phyloP scores from a whole-genome alignment of 129 eudicot species.

The Tagetes erecta region DNA sequence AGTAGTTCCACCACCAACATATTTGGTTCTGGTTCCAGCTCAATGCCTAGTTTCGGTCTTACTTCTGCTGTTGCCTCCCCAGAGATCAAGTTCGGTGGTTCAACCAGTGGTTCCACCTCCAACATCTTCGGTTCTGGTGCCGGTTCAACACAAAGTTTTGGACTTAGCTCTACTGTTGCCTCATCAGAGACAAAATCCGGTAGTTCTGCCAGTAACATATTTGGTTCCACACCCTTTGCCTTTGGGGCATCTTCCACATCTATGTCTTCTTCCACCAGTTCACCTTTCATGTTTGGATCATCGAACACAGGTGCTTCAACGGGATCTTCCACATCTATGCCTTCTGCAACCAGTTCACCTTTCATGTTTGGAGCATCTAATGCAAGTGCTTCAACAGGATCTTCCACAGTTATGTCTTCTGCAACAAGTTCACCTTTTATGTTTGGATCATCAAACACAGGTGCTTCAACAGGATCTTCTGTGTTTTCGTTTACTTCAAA shows the following conservation, averaged over 20 bases:
- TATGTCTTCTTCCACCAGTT: slow-evolving; percentile 32
- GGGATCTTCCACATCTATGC: slow-evolving; percentile 41
- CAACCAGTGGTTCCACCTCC: slow-evolving; percentile 36
- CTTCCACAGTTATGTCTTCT: slow-evolving; percentile 39
- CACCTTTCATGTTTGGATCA: slow-evolving; percentile 47
- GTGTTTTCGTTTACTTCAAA: slow-evolving; percentile 47
- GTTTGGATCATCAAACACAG: slow-evolving; percentile 45
- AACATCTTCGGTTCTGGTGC: slow-evolving; percentile 38
- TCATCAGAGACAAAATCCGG: slow-evolving; percentile 24
- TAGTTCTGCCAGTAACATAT: slow-evolving; percentile 37
- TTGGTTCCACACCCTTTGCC: slow-evolving; percentile 45
- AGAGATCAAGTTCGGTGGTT: slow-evolving; percentile 25
- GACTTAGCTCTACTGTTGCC: slow-evolving; percentile 20
- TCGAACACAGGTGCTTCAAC: slow-evolving; percentile 47
- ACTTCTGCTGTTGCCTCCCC: slow-evolving; percentile 22
- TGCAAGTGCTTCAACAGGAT: slow-evolving; percentile 41
- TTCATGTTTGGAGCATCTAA: slow-evolving; percentile 44
- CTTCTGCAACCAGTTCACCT: slow-evolving; percentile 39
- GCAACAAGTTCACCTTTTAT: slow-evolving; percentile 35
- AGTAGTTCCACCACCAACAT: slow-evolving; percentile 36
- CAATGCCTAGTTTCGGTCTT: slow-evolving; percentile 35
- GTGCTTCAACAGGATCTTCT: slow-evolving; percentile 53
- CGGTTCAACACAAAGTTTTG: slow-evolving; percentile 35
- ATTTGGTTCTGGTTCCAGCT: slow-evolving; percentile 38
- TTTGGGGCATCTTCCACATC: slow-evolving; percentile 43